Evolutionary conservation across 306 rosid genomes (phyloP).

Genomic region (Rubus idaeus): DNA sequence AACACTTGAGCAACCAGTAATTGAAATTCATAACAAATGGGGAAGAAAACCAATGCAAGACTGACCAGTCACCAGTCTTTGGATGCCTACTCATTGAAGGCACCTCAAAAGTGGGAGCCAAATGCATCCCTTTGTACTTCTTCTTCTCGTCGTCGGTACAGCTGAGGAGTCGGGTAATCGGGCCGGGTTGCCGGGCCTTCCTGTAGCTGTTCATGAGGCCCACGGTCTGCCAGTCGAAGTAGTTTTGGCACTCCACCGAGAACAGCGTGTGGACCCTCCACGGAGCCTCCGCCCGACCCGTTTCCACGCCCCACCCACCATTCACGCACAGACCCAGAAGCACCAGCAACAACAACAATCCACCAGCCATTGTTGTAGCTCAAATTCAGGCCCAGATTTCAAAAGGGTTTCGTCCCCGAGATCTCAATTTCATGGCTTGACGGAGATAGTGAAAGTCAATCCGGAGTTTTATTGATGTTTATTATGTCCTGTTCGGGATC

Average conservation of each 20-base stretch:
- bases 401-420: constrained; percentile 46
- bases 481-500: no score
- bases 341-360: constrained; percentile 29
- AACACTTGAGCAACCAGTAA: no score
- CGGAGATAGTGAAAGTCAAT: no score
- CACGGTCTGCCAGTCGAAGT: constrained; percentile 99
- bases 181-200: constrained; percentile 89
- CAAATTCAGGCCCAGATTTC: constrained; percentile 37
- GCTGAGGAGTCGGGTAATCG: constrained; percentile 86
- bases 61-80: constrained; percentile 93
- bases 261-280: constrained; percentile 81
- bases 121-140: constrained; percentile 79
- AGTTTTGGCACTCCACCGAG: constrained; percentile 97
- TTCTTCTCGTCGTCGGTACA: constrained; percentile 93
- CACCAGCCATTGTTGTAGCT: constrained; percentile 44
- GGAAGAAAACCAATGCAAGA: no score
- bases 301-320: constrained; percentile 30
- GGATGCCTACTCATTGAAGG: constrained; percentile 99
- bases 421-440: constrained; percentile 40
- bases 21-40: no score
- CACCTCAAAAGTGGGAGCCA: constrained; percentile 96
- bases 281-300: constrained; percentile 25
- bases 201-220: constrained; percentile 83
- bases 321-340: constrained; percentile 32
- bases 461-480: no score